Evolutionary conservation across 2,329 filamentous ascomycete species (phyloP).

Genomic region (Aureobasidium pullulans): DNA sequence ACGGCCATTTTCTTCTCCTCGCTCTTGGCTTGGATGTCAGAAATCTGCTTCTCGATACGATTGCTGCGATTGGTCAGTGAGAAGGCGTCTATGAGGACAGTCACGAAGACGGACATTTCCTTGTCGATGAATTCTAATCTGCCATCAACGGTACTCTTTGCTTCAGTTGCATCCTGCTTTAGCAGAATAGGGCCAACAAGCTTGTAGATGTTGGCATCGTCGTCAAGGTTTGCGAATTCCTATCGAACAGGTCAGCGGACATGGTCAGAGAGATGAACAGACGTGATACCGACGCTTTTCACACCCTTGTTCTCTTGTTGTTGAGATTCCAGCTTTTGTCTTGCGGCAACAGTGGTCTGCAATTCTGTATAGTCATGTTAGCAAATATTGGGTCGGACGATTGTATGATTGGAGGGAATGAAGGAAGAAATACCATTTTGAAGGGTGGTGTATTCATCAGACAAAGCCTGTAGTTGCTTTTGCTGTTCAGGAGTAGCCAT

Average conservation of each 20-base stretch:
- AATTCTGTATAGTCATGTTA: constrained; percentile 53
- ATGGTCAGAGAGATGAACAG: too few species aligned
- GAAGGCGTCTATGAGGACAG: not conserved
- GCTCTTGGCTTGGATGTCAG: constrained; percentile 55
- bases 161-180: constrained; percentile 90
- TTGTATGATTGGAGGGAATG: not conserved
- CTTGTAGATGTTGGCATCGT: constrained; percentile 90
- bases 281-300: constrained; percentile 53
- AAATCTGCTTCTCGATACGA: constrained; percentile 59
- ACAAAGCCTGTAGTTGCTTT: constrained; percentile 70
- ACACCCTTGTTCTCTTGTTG: constrained; percentile 88
- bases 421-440: constrained; percentile 60
- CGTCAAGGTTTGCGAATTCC: constrained; percentile 75
- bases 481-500: constrained; percentile 51
- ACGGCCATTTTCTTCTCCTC: constrained; percentile 61
- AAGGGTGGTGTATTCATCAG: constrained; percentile 79
- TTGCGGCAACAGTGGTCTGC: constrained; percentile 64
- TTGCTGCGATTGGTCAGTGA: constrained; percentile 38
- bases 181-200: constrained; percentile 84
- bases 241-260: constrained; percentile 28
- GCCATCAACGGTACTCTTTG: constrained; percentile 82
- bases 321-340: constrained; percentile 90
- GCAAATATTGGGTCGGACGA: not conserved
- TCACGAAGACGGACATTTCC: constrained; percentile 64
- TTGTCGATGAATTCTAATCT: constrained; percentile 87